These are phyloP conservation scores for Salix udensis DNA, from an alignment of 345 rosid genomes.

Conservation along the genomic window DNA sequence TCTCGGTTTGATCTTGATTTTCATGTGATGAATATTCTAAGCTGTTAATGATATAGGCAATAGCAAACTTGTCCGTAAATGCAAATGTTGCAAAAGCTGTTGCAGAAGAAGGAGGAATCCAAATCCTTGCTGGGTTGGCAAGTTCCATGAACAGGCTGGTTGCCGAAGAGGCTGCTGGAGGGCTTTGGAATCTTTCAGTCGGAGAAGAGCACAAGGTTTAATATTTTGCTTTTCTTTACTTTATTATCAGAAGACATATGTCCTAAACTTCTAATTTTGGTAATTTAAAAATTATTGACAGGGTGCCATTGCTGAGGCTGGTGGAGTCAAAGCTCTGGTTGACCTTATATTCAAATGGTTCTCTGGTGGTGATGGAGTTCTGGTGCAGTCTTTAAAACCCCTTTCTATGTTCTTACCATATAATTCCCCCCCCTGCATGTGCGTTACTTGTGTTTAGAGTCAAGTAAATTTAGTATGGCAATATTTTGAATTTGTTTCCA, in stretches of 20 bases:
- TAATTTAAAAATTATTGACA: slow-evolving; percentile 9
- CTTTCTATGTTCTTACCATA: neutral
- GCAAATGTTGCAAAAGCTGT: slow-evolving; percentile 37
- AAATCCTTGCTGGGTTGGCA: slow-evolving; percentile 31
- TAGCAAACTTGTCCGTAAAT: slow-evolving; percentile 41
- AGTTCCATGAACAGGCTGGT: slow-evolving; percentile 35
- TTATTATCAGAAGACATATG: neutral
- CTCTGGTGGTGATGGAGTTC: slow-evolving; percentile 26
- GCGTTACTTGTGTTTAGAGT: neutral
- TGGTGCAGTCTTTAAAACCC: slow-evolving; percentile 15
- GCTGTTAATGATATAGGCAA: slow-evolving; percentile 23
- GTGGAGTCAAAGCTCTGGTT: slow-evolving; percentile 38
- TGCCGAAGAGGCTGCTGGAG: slow-evolving; percentile 46
- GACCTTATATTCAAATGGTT: slow-evolving; percentile 39
- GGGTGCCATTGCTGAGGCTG: slow-evolving; percentile 40
- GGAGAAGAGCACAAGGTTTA: slow-evolving; percentile 47
- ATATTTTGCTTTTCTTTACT: neutral
- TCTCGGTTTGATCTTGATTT: slow-evolving; percentile 6
- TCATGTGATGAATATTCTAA: neutral
- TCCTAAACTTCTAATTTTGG: neutral
- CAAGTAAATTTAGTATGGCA: neutral
- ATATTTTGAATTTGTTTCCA: neutral
- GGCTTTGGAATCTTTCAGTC: slow-evolving; percentile 45
- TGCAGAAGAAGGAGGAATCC: slow-evolving; percentile 36
- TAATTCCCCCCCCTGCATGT: neutral